Evolutionary conservation across 306 rosid species (phyloP).

Genomic region (Vigna trinervia): DNA sequence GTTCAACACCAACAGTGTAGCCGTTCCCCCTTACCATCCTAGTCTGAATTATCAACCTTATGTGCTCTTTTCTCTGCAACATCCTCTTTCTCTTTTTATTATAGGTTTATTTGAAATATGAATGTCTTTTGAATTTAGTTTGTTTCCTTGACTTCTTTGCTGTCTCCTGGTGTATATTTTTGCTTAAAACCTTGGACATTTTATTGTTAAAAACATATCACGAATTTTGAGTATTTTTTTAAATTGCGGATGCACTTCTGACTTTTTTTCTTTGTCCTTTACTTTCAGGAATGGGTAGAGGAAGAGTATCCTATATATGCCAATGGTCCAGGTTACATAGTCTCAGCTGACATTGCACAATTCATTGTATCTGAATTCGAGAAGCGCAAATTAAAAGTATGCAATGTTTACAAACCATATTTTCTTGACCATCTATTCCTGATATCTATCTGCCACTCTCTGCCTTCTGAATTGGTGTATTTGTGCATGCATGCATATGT

Average conservation of each 20-base stretch:
- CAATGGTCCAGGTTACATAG: slow-evolving; percentile 73
- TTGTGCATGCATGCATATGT: not conserved
- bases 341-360: slow-evolving; percentile 68
- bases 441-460: not conserved
- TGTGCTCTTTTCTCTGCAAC: not conserved
- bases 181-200: too few relatives aligned
- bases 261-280: slow-evolving; percentile 27
- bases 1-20: not conserved
- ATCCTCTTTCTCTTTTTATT: not conserved
- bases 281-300: slow-evolving; percentile 74
- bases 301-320: slow-evolving; percentile 85
- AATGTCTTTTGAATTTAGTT: not conserved
- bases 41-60: not conserved
- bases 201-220: not conserved
- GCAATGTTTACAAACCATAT: slow-evolving; percentile 26
- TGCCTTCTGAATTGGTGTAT: not conserved
- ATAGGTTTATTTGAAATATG: not conserved
- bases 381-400: slow-evolving; percentile 65
- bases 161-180: not conserved
- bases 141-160: not conserved
- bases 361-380: slow-evolving; percentile 67
- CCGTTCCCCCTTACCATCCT: not conserved
- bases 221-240: not conserved
- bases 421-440: not conserved
- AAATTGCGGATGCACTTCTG: not conserved